Percentiles rank a stretch among this genome's conserved stretches.
Conservation (phyloP, 2,329 filamentous ascomycete species). For the Hypoxylon sp. region DNA sequence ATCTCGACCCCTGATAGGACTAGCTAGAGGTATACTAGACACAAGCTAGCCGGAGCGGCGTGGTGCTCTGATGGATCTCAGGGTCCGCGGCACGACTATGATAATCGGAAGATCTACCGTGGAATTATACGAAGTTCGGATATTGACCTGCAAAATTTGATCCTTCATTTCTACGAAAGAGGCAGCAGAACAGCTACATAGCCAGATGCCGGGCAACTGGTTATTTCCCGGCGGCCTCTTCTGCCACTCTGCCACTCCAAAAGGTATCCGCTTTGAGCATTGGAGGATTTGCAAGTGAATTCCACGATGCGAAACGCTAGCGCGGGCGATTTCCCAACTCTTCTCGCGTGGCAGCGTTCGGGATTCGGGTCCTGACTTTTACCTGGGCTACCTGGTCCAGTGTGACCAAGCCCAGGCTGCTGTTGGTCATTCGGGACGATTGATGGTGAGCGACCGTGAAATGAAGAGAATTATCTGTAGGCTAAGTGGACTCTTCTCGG, state of each 20-base stretch:
- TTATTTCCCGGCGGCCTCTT: too few relatives aligned
- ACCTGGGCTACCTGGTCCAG: constrained; percentile 3
- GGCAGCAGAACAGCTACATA: constrained; percentile 1
- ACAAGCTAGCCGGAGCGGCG: constrained; percentile 28
- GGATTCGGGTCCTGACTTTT: constrained; percentile 13
- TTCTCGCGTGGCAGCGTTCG: constrained; percentile 15
- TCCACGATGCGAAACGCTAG: constrained; percentile 42
- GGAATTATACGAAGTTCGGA: constrained; percentile 32
- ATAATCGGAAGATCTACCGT: constrained; percentile 37
- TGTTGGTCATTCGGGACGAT: constrained; percentile 16
- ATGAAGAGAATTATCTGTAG: constrained; percentile 35
- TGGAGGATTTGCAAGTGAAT: constrained; percentile 22
- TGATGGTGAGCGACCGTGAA: constrained; percentile 29
- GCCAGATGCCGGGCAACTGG: constrained; percentile 26
- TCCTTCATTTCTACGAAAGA: constrained; percentile 40
- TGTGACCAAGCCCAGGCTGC: neutral
- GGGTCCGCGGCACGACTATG: constrained; percentile 38
- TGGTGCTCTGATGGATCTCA: constrained; percentile 34
- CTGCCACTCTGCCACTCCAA: constrained; percentile 10
- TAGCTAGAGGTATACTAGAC: constrained; percentile 7
- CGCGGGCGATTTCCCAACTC: constrained; percentile 28
- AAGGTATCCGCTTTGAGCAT: constrained; percentile 27
- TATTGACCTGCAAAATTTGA: constrained; percentile 30
- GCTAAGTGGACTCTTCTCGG: constrained; percentile 38
- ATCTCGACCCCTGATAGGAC: constrained; percentile 24